Evolutionary conservation across 768 basidiomycete species (phyloP).

Genomic region (Leccinellum luteum): DNA sequence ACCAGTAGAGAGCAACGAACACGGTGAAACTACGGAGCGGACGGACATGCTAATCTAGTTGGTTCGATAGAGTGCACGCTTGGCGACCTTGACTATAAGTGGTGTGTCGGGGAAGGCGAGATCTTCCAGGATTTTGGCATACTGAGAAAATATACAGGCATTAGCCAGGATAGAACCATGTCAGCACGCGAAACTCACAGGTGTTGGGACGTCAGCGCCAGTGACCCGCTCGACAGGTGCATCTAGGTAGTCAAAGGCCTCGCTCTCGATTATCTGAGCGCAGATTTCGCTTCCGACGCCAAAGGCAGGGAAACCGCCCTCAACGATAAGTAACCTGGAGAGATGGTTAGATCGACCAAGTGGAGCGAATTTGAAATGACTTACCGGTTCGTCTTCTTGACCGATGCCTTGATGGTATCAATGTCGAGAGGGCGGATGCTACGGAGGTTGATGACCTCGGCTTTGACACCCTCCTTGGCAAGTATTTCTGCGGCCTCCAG

Average conservation of each 20-base stretch:
- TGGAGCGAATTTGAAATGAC: constrained; percentile 17
- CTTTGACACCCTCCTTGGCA: constrained; percentile 95
- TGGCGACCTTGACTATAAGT: constrained; percentile 90
- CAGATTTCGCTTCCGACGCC: constrained; percentile 99
- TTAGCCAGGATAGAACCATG: constrained; percentile 13
- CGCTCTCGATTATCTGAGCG: constrained; percentile 95
- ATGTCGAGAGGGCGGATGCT: constrained; percentile 97
- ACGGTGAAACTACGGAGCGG: constrained; percentile 8
- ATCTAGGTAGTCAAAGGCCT: constrained; percentile 98
- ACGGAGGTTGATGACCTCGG: constrained; percentile 96
- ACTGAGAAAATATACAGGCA: constrained; percentile 45
- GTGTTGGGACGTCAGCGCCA: constrained; percentile 96
- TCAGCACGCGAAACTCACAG: constrained; percentile 49
- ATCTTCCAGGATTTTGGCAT: constrained; percentile 84
- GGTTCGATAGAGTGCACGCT: constrained; percentile 87
- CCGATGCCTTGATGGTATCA: constrained; percentile 92
- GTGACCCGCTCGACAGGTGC: constrained; percentile 97
- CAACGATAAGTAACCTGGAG: constrained; percentile 81
- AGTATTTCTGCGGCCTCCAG: constrained; percentile 92
- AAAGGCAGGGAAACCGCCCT: constrained; percentile 98
- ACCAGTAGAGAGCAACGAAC: constrained; percentile 10
- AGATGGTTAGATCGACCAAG: neutral
- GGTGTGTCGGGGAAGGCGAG: constrained; percentile 93
- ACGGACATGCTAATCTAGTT: constrained; percentile 65
- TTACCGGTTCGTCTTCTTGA: constrained; percentile 98